phyloP scores from a whole-genome alignment of 2,329 filamentous ascomycete genomes.

The Helotiales sp. region DNA sequence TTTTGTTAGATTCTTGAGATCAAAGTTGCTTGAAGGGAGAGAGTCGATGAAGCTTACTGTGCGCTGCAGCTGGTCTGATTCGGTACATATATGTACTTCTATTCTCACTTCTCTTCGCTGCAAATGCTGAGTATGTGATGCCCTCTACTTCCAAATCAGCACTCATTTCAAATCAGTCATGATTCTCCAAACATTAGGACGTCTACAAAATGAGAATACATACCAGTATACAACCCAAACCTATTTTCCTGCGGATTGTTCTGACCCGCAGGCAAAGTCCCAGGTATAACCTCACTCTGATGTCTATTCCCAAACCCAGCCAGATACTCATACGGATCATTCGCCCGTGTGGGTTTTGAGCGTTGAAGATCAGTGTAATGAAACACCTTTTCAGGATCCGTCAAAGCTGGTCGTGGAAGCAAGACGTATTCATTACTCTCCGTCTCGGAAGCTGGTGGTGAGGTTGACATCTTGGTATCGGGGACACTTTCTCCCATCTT shows the following conservation, averaged over 20 bases:
- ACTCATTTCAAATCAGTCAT: no score
- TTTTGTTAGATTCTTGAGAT: conserved; percentile 47
- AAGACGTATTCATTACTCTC: conserved; percentile 12
- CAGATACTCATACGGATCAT: conserved; percentile 57
- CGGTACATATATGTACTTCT: conserved; percentile 47
- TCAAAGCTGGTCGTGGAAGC: conserved; percentile 12
- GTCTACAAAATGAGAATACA: no score
- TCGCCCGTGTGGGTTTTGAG: conserved; percentile 51
- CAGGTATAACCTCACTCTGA: conserved; percentile 43
- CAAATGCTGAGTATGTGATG: conserved; percentile 45
- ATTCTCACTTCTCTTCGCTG: conserved; percentile 42
- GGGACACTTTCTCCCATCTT: not conserved
- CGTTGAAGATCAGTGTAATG: conserved; percentile 61
- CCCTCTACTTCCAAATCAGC: no score
- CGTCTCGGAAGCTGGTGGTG: no score
- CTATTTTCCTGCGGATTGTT: conserved; percentile 43
- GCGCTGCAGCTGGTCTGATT: conserved; percentile 43
- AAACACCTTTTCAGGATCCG: conserved; percentile 49
- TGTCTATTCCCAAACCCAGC: conserved; percentile 53
- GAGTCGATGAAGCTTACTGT: conserved; percentile 36
- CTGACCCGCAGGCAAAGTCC: conserved; percentile 42
- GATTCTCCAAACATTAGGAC: no score
- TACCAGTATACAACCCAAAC: conserved; percentile 47
- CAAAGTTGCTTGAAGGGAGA: conserved; percentile 18
- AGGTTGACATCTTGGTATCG: not conserved